Evolutionary conservation across 2,329 filamentous ascomycete genomes (phyloP), one percentile per base, ranked within the genome.

Genomic region (Clonostachys rhizophaga): DNA sequence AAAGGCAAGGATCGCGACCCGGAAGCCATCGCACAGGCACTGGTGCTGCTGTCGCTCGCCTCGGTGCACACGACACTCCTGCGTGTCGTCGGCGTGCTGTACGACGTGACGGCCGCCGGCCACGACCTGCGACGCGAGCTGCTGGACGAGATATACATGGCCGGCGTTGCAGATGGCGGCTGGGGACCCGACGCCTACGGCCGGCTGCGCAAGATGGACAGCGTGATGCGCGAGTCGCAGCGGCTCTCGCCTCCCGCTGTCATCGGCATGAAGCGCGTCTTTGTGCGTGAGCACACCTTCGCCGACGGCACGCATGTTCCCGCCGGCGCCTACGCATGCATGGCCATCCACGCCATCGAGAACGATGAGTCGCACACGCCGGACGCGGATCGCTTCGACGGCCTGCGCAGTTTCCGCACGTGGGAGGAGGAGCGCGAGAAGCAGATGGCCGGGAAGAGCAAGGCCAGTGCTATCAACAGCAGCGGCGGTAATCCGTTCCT

Each of bases 91-190:
- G 73, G 78, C 51, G 69, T 72, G 47, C 62, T 81, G 45, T 75
- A 70, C 47, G 76, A 80, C 49, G 61, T 81, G 13, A 24, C 24
- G 7, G 69, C 70, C 4, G 67, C 69, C 5, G 59, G 74, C 34
- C 71, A 70, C 0, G 72, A 78, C 16, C 64, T 71, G 6, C 69
- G 78, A 44, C 63, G 71, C 16, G 68, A 71, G 46, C 57, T 81
- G 46, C 64, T 75, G 3, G 64, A 72, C 20, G 78, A 81, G 54
- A 76, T 73, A 2, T 55, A 61, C 12, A 11, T 20, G 14, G 36
- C 17, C 5, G 14, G 6, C 36, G 5, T 39, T 2, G 59, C 64
- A 3, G 69, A 72, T 9, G 64, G 65, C 5, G 67, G 65, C 10
- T 73, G 70, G 69, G 54, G 57, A 10, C 63, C 54, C 45, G 67